Base-by-base conservation (phyloP, 352 stramenopile genomes). In the Phytophthora sp. region DNA sequence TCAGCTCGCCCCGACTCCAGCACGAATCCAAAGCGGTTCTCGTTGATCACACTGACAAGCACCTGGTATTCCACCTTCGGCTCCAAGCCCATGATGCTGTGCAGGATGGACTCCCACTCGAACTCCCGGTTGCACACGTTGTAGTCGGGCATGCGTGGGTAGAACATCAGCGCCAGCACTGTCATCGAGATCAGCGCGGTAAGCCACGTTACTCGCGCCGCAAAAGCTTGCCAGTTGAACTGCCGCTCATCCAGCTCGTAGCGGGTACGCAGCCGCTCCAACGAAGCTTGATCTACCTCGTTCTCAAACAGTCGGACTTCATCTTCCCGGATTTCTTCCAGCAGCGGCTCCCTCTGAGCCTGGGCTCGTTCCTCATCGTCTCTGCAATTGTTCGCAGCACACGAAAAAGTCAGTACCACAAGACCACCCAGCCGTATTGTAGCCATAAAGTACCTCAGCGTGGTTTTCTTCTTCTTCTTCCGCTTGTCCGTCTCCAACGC, bases 51-150 rank as follows among this genome's bases (percentile, higher is more conserved):
- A 30, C 87, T 96, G 57, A 92, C 87, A 41, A 96, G 58, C 42
- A 96, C 81, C 44, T 96, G 73, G 32, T 96, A 96, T 54, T 94
- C 69, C 42, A 96, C 89, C 58, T 92, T 92, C 0, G 87, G 87
- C 31, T 90, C 73, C 5, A 94, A 44, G 31, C 74, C 86, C 39
- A 76, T 65, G 37, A 96, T 68, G 39, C 87, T 96, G 49, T 87
- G 73, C 12, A 96, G 57, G 59, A 94, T 92, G 8, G 87, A 96
- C 39, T 90, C 84, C 87, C 87, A 96, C 41, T 96, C 85, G 60
- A 96, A 96, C 62, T 94, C 70, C 13, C 87, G 87, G 37, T 96
- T 96, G 79, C 87, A 96, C 17, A 96, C 85, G 46, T 94, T 92
- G 72, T 96, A 96, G 62, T 96, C 85, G 1, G 87, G 87, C 57